These are phyloP conservation scores for Ramaria rubella DNA, from an alignment of 768 basidiomycete species.

Conservation along the genomic window DNA sequence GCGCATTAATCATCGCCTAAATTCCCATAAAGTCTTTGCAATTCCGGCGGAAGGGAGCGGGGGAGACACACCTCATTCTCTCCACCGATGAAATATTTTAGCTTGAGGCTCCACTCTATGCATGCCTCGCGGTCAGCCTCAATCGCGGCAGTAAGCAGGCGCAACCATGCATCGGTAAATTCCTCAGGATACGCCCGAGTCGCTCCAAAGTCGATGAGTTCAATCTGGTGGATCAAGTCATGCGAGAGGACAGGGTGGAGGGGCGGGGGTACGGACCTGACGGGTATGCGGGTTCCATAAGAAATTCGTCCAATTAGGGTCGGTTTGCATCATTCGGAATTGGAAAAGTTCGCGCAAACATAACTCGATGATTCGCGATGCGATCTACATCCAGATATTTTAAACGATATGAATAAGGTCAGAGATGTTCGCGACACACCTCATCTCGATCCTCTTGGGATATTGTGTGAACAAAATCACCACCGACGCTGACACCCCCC, in stretches of 20 bases:
- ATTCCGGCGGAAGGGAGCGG: background rate
- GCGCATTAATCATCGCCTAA: slow-evolving; percentile 81
- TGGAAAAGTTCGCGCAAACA: slow-evolving; percentile 87
- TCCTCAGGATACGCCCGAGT: slow-evolving; percentile 76
- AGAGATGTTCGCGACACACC: slow-evolving; percentile 40
- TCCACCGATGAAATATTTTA: slow-evolving; percentile 87
- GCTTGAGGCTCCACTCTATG: slow-evolving; percentile 61
- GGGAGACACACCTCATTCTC: slow-evolving; percentile 62
- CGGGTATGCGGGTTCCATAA: slow-evolving; percentile 68
- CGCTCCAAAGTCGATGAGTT: slow-evolving; percentile 94
- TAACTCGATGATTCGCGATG: slow-evolving; percentile 70
- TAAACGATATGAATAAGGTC: background rate
- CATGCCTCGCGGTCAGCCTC: slow-evolving; percentile 60
- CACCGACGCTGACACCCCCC: slow-evolving; percentile 74
- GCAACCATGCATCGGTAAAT: slow-evolving; percentile 87
- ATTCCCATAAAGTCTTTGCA: background rate
- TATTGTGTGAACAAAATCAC: slow-evolving; percentile 45
- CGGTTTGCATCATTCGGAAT: slow-evolving; percentile 94
- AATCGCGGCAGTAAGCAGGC: slow-evolving; percentile 76
- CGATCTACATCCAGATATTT: slow-evolving; percentile 52
- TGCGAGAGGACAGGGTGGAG: background rate
- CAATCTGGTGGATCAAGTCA: slow-evolving; percentile 41
- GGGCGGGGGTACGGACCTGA: slow-evolving; percentile 37
- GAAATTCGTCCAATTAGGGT: slow-evolving; percentile 99
- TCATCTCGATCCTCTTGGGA: slow-evolving; percentile 63